Percentiles rank a stretch among this genome's conserved stretches.
Evolutionary conservation across 371 early-diverging fungal genomes (phyloP).

Genomic region (Haplosporangium sp.): DNA sequence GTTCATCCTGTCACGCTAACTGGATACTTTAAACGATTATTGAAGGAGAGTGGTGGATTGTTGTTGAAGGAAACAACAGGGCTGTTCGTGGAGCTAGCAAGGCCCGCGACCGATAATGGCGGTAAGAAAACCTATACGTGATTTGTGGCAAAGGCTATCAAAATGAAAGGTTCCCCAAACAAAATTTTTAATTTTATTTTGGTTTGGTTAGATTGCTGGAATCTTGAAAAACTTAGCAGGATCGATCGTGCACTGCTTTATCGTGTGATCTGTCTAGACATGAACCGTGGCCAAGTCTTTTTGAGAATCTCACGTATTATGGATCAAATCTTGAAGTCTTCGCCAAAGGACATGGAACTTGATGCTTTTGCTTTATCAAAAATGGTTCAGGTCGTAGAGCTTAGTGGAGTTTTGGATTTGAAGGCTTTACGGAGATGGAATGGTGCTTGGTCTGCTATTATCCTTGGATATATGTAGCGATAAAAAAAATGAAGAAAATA

Average conservation of each 20-base stretch:
- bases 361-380: constrained; percentile 48
- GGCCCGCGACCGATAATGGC: constrained; percentile 36
- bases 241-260: constrained; percentile 40
- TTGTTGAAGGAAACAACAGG: constrained; percentile 36
- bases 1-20: constrained; percentile 49
- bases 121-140: constrained; percentile 13
- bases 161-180: too few relatives aligned
- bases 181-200: too few relatives aligned
- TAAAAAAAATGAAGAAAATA: background rate
- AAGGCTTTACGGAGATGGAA: constrained; percentile 42
- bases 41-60: constrained; percentile 42
- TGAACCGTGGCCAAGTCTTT: constrained; percentile 37
- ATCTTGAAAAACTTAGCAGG: constrained; percentile 28
- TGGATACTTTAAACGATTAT: constrained; percentile 44
- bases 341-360: constrained; percentile 43
- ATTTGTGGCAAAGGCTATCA: too few relatives aligned
- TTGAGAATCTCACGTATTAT: constrained; percentile 35
- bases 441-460: constrained; percentile 48
- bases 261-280: constrained; percentile 42
- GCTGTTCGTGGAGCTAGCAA: constrained; percentile 35
- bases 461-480: constrained; percentile 43
- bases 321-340: constrained; percentile 32
- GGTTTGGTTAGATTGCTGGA: constrained; percentile 23
- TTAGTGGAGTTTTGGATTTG: constrained; percentile 32
- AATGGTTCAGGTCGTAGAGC: constrained; percentile 49